These are phyloP conservation scores for Eruca vesicaria DNA, from an alignment of 441 rosid species.

Conservation along the genomic window DNA sequence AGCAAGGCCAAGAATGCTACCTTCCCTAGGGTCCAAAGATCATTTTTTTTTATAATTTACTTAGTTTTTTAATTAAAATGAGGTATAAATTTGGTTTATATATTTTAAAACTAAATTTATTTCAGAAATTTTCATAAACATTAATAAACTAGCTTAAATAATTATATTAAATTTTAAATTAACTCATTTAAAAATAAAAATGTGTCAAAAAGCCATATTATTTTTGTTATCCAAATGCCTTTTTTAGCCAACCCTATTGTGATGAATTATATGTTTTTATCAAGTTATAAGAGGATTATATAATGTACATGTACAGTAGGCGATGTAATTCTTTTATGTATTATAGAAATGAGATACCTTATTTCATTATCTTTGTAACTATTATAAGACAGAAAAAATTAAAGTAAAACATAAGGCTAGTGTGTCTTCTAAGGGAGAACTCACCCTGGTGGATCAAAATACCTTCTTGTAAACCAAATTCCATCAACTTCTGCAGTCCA, in stretches of 20 bases:
- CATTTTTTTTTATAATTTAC: neutral
- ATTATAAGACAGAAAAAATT: neutral
- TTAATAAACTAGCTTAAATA: too few species aligned
- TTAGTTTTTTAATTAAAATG: too few species aligned
- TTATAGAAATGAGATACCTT: neutral
- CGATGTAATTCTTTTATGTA: neutral
- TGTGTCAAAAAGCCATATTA: too few species aligned
- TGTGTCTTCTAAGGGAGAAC: neutral
- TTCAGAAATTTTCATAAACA: too few species aligned
- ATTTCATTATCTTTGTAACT: neutral
- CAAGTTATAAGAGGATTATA: neutral
- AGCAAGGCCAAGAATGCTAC: too few species aligned
- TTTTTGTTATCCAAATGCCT: neutral
- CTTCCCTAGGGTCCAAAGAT: too few species aligned
- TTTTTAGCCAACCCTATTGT: conserved; percentile 21
- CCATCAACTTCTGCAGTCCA: neutral
- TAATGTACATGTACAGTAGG: neutral
- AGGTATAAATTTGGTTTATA: too few species aligned
- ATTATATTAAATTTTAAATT: too few species aligned
- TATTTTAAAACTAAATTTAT: too few species aligned
- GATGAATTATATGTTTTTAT: conserved; percentile 7
- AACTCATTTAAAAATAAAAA: too few species aligned
- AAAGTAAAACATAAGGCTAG: neutral
- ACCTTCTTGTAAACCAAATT: neutral
- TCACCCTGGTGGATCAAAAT: neutral